Evolutionary conservation across 352 stramenopile species (phyloP), one percentile per base, ranked within the genome.

Genomic region (Globisporangium canariense): DNA sequence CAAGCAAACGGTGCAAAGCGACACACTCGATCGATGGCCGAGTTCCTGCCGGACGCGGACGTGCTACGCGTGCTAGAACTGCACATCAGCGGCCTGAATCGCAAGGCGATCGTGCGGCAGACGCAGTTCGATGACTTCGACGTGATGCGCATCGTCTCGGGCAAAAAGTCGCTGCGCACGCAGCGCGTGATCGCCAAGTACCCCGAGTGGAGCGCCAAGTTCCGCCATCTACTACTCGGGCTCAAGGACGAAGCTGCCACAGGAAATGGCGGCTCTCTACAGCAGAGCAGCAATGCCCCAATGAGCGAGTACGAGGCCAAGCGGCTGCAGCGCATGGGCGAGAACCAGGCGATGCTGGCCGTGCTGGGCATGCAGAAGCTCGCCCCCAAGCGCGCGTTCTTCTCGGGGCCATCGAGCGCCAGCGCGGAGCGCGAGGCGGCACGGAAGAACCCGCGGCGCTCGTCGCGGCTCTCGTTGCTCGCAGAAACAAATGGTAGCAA

Each of bases 221-320:
- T 34, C 49, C 49, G 28, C 20, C 22, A 54, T 11, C 25, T 36
- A 3, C 49, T 54, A 28, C 25, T 28, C 22, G 22, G 28, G 20
- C 49, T 54, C 22, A 7, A 54, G 22, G 22, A 32, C 49, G 4
- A 54, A 10, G 4, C 20, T 8, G 2, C 45, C 16, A 11, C 45
- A 25, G 18, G 18, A 28, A 50, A 50, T 50, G n/a, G 4, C 6
- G 45, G 47, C 41, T 47, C 41, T 47, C 4, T 16, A 20, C 13
- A 56, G 25, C 14, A 25, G 32, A 45, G 2, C 2, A 20, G 4
- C 25, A 28, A 28, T 22, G 38, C 10, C 28, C 11, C 13, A 20
- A 8, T 85, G 34, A 75, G 70, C 54, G 79, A 68, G 36, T 90
- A 90, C 68, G 81, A 90, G 46, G 68, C 74, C 58, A 90, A 89